These are phyloP conservation scores for Herpetomonas muscarum DNA, from an alignment of 208 protist species.

Conservation along the genomic window DNA sequence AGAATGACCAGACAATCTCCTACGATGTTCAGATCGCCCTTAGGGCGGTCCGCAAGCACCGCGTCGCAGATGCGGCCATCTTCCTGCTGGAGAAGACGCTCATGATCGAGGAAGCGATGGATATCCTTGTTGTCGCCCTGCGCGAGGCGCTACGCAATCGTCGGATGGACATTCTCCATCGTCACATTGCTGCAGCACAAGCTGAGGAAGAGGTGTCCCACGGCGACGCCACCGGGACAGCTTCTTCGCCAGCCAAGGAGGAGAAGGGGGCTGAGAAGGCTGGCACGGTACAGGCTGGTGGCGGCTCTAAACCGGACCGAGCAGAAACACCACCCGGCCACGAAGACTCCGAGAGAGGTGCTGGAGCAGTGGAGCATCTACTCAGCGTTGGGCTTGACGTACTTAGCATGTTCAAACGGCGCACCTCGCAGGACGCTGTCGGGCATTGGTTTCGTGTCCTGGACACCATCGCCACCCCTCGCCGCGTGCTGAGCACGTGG, in stretches of 20 bases:
- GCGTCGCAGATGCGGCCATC: conserved; percentile 52
- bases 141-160: conserved; percentile 18
- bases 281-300: no score
- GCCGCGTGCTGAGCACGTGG: conserved; percentile 24
- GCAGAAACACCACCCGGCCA: no score
- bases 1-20: conserved; percentile 32
- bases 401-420: conserved; percentile 21
- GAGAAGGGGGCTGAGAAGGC: no score
- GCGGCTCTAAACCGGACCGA: no score
- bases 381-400: conserved; percentile 21
- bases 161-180: no score
- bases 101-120: conserved; percentile 59
- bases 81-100: conserved; percentile 61
- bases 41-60: conserved; percentile 35
- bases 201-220: no score
- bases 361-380: conserved; percentile 31
- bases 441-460: conserved; percentile 61
- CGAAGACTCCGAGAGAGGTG: no score
- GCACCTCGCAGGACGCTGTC: background rate
- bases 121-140: conserved; percentile 23
- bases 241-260: no score
- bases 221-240: no score
- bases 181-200: no score
- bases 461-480: conserved; percentile 51
- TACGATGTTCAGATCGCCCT: conserved; percentile 69